Percentiles rank a stretch among this genome's conserved stretches.
phyloP scores from a whole-genome alignment of 2,329 filamentous ascomycete species.

The Aureobasidium musti region DNA sequence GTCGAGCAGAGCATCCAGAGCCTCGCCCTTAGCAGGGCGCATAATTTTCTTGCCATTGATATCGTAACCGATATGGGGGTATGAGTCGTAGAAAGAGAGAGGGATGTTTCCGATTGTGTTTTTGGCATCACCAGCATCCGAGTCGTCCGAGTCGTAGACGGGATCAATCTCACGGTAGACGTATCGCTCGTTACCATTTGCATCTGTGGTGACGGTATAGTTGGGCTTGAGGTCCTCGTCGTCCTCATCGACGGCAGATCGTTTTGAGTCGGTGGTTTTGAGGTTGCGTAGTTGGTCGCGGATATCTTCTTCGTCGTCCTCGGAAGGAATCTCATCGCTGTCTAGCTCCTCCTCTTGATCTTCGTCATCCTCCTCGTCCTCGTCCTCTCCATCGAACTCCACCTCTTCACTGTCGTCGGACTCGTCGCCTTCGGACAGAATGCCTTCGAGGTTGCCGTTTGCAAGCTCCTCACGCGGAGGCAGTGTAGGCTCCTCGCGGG shows the following conservation, averaged over 20 bases:
- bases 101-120: slow-evolving; percentile 98
- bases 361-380: slow-evolving; percentile 38
- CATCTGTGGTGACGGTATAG: slow-evolving; percentile 70
- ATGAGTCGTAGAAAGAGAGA: slow-evolving; percentile 92
- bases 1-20: slow-evolving; percentile 87
- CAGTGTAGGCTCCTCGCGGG: slow-evolving; percentile 20
- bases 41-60: slow-evolving; percentile 99
- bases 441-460: slow-evolving; percentile 31
- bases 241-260: slow-evolving; percentile 30
- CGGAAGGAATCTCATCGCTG: slow-evolving; percentile 46
- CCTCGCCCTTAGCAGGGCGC: slow-evolving; percentile 90
- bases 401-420: slow-evolving; percentile 36
- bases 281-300: slow-evolving; percentile 49
- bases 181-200: slow-evolving; percentile 87
- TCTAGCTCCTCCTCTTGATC: slow-evolving; percentile 44
- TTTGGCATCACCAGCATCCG: slow-evolving; percentile 71
- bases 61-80: slow-evolving; percentile 97
- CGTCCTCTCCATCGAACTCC: slow-evolving; percentile 40
- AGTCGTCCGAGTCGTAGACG: slow-evolving; percentile 94
- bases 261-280: slow-evolving; percentile 38
- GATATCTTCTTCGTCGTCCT: slow-evolving; percentile 47
- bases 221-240: slow-evolving; percentile 48
- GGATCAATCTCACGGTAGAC: slow-evolving; percentile 93
- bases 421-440: slow-evolving; percentile 31
- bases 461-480: slow-evolving; percentile 29